Base-by-base conservation (phyloP, 495 filamentous ascomycete genomes). In the Annulohypoxylon moriforme region DNA sequence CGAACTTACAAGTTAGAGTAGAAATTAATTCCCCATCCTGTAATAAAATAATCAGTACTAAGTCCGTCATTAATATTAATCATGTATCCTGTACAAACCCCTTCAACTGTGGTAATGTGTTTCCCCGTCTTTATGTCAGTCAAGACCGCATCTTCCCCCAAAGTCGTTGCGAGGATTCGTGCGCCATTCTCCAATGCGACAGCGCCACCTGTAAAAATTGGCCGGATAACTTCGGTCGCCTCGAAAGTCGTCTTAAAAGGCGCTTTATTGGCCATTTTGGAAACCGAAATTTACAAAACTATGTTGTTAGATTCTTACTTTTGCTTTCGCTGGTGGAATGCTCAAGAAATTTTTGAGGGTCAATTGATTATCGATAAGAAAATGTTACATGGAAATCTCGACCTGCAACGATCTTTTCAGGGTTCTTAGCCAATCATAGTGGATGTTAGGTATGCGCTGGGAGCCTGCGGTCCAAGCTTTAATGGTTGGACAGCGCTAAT, bases 1-100 rank as follows among this genome's bases (percentile, higher is more conserved):
- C 24, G 57, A 33, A 79, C 88, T 73, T 83, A 94, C 92, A 85
- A 46, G 93, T 89, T 55, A 99, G 78, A 7, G 93, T 92, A 20
- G 96, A 97, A 49, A 98, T 91, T 10, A 89, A 81, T 78, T 99
- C 96, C 75, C 93, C 96, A 88, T 98, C 96, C 93, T 97, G 79
- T 50, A 25, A 18, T 9, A 53, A 1, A 50, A 4, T n/a, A 36
- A 18, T 72, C 5, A 69, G 67, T 11, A 10, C 6, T 4, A 31
- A 49, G 29, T 31, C n/a, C 36, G 1, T 24, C n/a, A 5, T 18
- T 25, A 4, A 7, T 0, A 24, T 27, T 62, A 56, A n/a, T 22
- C 10, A 44, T 57, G 25, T 31, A n/a, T 22, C 10, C 36, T 57
- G 25, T 31, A 85, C 90, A 62, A 82, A 97, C 93, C 69, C 96